Base-by-base conservation (phyloP, 306 rosid species). In the Trifolium repens region DNA sequence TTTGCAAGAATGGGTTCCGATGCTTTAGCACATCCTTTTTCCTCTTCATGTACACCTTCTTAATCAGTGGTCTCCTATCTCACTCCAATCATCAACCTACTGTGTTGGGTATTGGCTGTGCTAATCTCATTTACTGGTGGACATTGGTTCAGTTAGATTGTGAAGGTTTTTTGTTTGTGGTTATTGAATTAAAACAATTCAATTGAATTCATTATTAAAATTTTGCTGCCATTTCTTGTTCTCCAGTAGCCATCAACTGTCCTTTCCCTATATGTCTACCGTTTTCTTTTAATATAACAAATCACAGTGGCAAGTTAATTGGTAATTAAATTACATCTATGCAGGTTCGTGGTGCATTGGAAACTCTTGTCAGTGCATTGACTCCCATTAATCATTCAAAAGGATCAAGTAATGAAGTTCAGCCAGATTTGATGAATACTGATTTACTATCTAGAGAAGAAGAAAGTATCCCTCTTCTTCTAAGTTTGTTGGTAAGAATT, bases 321-420 rank as follows among this genome's bases (percentile, higher is more conserved):
- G 24, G 59, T 32, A 32, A 32, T 4, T 32, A 63, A 40, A 27
- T 62, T 71, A 71, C 19, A 53, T 79, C 49, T 34, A 44, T 78
- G 57, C 84, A 93, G 98, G 89, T 93, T 73, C 96, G 97, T 77
- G 98, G 98, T 77, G 89, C 97, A 59, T 83, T 91, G 69, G 98
- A 91, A 86, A 89, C 98, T 80, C 89, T 93, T 79, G 90, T 91
- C 39, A 71, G 91, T 84, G 98, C 98, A 5, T 78, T 93, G 84
- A 91, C 97, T 70, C 97, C 96, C 61, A 83, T 93, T 54, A 89
- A 83, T 78, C 94, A 88, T 79, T 84, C 76, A 55, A 93, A 89
- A 85, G 87, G 75, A 37, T 83, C 88, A 69, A 86, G 83, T 80
- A 92, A 87, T 77, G 91, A 89, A 85, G 93, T 91, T 77, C 91